Base-by-base conservation (phyloP, 192 early-diverging fungal species). In the Coemansia sp. region DNA sequence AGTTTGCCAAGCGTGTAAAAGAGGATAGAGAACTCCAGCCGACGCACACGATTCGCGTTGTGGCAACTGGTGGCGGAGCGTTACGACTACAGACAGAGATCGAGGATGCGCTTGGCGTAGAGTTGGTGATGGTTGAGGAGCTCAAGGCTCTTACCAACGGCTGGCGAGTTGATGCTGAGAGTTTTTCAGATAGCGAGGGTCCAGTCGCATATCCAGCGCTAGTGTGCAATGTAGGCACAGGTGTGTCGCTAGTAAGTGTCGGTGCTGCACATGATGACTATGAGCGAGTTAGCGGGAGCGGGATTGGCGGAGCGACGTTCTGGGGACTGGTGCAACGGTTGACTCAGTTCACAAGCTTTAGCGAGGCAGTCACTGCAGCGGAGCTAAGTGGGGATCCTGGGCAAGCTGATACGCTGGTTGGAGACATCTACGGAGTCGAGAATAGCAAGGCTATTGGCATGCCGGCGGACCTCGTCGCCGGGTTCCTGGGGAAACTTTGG, bases 191-290 rank as follows among this genome's bases (percentile, higher is more conserved):
- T 19, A 34, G 34, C 50, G 57, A 57, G 16, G 53, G 57, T 40
- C 8, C 35, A 13, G 44, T 35, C 31, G 61, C 9, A 1, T 51
- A 67, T 5, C 75, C 69, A 7, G 50, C 63, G 45, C 63, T 83
- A 36, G n/a, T 83, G 8, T 78, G 72, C 69, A 83, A 74, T 41
- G 62, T 83, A 8, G 80, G 80, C 9, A 83, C 80, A 6, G 80
- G 80, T 11, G 69, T 83, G n/a, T 83, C 80, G 31, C 54, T 83
- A 24, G 61, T 73, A 9, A 36, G 59, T 19, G 36, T 60, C 3
- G 59, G 36, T 4, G 59, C n/a, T 7, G 31, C 59, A 3, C 60
- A 37, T 4, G 75, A 67, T 33, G 48, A 29, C 14, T 70, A 72
- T 62, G 72, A 78, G 63, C 74, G 80, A 3, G 69, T 83, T 11